These are phyloP conservation scores for Lonicera japonica DNA, from an alignment of 129 eudicot species.

Conservation along the genomic window DNA sequence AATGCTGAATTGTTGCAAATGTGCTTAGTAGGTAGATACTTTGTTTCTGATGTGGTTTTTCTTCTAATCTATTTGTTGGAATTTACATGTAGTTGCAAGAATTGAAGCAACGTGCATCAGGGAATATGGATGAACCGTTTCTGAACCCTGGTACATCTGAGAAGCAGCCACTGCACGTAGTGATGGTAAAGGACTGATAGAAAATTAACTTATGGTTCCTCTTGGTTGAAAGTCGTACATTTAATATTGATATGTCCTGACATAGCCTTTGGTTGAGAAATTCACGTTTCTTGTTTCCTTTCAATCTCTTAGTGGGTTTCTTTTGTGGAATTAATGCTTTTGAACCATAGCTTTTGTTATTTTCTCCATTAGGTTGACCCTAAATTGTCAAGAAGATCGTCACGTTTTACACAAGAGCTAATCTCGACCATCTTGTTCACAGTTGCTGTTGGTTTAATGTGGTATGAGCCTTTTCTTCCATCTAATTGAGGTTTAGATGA, in stretches of 20 bases:
- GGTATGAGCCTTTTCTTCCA: slow-evolving; percentile 41
- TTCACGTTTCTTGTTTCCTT: neutral
- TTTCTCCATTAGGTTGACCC: slow-evolving; percentile 55
- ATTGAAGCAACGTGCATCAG: slow-evolving; percentile 79
- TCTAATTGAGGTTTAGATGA: slow-evolving; percentile 10
- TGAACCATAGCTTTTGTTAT: neutral
- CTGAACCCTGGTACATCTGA: slow-evolving; percentile 83
- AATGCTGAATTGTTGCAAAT: neutral
- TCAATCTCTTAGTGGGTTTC: neutral
- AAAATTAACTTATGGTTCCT: neutral
- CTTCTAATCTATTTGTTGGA: slow-evolving; percentile 3
- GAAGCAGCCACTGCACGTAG: slow-evolving; percentile 95
- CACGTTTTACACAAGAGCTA: slow-evolving; percentile 76
- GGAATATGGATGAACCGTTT: slow-evolving; percentile 74
- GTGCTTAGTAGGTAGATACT: neutral
- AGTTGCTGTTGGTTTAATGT: slow-evolving; percentile 66
- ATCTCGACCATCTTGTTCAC: slow-evolving; percentile 81
- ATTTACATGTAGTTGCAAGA: slow-evolving; percentile 57
- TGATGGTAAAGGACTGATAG: slow-evolving; percentile 67
- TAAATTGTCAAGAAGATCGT: slow-evolving; percentile 54
- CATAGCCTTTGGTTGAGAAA: neutral
- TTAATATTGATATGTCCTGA: neutral
- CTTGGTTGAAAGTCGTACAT: neutral
- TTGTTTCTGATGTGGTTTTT: neutral
- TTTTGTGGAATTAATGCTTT: neutral